Percentiles rank a stretch among this genome's conserved stretches.
Evolutionary conservation across 2,329 filamentous ascomycete genomes (phyloP).

Genomic region (Hymenoscyphus repandus): DNA sequence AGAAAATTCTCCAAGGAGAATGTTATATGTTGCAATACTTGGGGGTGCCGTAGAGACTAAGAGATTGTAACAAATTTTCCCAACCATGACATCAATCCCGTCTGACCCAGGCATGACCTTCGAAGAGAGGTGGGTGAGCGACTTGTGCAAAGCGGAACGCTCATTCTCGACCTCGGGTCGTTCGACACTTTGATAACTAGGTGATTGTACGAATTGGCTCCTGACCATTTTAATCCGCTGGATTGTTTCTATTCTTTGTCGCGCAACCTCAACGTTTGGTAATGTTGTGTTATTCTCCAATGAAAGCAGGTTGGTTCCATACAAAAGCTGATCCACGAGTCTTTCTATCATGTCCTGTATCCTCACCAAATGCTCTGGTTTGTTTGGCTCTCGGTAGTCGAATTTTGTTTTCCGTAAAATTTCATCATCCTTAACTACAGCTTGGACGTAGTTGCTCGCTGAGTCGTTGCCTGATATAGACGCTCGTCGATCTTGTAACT

Average conservation of each 20-base stretch:
- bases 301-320: constrained; percentile 8
- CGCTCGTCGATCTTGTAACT: neutral
- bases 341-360: constrained; percentile 19
- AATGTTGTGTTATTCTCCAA: neutral
- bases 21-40: constrained; percentile 65
- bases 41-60: constrained; percentile 57
- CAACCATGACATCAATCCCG: constrained; percentile 25
- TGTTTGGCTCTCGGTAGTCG: constrained; percentile 20
- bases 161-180: constrained; percentile 10
- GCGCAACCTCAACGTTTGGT: neutral
- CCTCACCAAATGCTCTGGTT: constrained; percentile 18
- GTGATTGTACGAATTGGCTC: constrained; percentile 13
- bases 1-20: constrained; percentile 62
- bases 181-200: constrained; percentile 18
- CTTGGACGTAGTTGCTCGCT: neutral
- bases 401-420: neutral
- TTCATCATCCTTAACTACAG: constrained; percentile 14
- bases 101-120: constrained; percentile 8
- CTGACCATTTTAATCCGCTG: constrained; percentile 15
- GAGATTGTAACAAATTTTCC: constrained; percentile 56
- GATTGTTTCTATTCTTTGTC: constrained; percentile 13
- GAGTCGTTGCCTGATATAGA: neutral
- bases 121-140: constrained; percentile 19
- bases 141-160: constrained; percentile 20
- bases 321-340: constrained; percentile 22